Evolutionary conservation across 2,329 filamentous ascomycete genomes (phyloP), one percentile per base, ranked within the genome.

Genomic region (Alternaria brassicae): DNA sequence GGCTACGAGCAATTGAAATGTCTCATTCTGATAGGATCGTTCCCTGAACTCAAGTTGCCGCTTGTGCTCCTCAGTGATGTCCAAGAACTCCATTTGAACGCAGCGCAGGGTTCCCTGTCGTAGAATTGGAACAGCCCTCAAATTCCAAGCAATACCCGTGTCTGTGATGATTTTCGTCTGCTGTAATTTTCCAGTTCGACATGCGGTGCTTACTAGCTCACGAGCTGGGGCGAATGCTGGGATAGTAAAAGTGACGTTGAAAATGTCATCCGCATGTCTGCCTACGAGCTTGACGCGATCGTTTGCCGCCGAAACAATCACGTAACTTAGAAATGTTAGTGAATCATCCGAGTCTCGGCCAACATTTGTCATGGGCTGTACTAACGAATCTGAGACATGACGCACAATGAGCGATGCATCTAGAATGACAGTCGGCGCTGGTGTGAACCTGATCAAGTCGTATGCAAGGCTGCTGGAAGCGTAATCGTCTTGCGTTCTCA

Each of bases 1-100:
- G 62, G 88, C 83, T 34, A 89, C 80, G 30, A 90, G 68, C 37
- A 88, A 84, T n/a, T 84, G 84, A 69, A 88, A 88, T 4, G 82
- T 82, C 65, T 86, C 84, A 65, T 82, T 83, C 52, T 67, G 83
- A 82, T 53, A 81, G 69, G 73, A 34, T 8, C 66, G 68, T 53
- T 82, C 79, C 55, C 81, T 79, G 37, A 82, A 71, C 37, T 77
- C 78, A 10, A 72, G 57, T 75, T 76, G 59, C 73, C 75, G 67
- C 39, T 50, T 62, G 19, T 69, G 68, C 25, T 78, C 72, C 34
- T 73, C 72, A 21, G 74, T 78, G 41, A 75, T 68, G 48, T 81
- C 73, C 6, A 78, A 71, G 15, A 78, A 74, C 59, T 83, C 80
- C 25, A 84, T 70, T 7, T 81, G 67, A 6, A 83, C 54, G 63